A percentile compares a stretch with the other conserved stretches of the same genome.
These are phyloP conservation scores for Mycena amicta DNA, from an alignment of 768 basidiomycete genomes.

Conservation along the genomic window DNA sequence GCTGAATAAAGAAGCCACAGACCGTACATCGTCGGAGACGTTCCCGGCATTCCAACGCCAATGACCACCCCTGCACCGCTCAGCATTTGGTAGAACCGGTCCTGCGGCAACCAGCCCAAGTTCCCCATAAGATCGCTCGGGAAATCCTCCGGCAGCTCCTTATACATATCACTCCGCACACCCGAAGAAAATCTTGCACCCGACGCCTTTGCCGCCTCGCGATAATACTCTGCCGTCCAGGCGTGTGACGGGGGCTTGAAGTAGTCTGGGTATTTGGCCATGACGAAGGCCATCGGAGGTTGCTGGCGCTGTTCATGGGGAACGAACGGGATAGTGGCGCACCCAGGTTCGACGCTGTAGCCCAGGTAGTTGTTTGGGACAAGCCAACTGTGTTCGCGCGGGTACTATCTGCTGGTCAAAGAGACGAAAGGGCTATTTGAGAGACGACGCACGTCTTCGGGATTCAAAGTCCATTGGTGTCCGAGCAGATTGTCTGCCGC, in stretches of 20 bases:
- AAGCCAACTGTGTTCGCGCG: background rate
- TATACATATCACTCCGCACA: too few species aligned
- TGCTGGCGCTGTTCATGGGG: slow-evolving; percentile 27
- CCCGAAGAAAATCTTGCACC: background rate
- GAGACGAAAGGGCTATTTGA: background rate
- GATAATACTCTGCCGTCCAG: slow-evolving; percentile 7
- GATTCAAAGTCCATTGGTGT: slow-evolving; percentile 38
- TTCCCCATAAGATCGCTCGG: background rate
- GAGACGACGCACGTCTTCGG: slow-evolving; percentile 22
- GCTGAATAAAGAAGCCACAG: background rate
- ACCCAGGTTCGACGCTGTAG: slow-evolving; percentile 36
- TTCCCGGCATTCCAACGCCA: slow-evolving; percentile 7
- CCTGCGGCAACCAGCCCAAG: slow-evolving; percentile 1
- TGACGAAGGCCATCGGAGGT: slow-evolving; percentile 1
- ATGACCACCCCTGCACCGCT: slow-evolving; percentile 1
- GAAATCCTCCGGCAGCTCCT: background rate
- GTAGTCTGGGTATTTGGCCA: slow-evolving; percentile 2
- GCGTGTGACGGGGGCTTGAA: background rate
- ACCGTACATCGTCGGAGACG: background rate
- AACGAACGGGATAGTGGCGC: slow-evolving; percentile 23
- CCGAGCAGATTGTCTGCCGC: slow-evolving; percentile 23
- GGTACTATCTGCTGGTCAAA: slow-evolving; percentile 16
- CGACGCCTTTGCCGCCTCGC: background rate
- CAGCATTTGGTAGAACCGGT: slow-evolving; percentile 8
- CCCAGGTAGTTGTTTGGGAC: slow-evolving; percentile 20